Evolutionary conservation across 352 stramenopile species (phyloP).

Genomic region (Phytophthora capsici): DNA sequence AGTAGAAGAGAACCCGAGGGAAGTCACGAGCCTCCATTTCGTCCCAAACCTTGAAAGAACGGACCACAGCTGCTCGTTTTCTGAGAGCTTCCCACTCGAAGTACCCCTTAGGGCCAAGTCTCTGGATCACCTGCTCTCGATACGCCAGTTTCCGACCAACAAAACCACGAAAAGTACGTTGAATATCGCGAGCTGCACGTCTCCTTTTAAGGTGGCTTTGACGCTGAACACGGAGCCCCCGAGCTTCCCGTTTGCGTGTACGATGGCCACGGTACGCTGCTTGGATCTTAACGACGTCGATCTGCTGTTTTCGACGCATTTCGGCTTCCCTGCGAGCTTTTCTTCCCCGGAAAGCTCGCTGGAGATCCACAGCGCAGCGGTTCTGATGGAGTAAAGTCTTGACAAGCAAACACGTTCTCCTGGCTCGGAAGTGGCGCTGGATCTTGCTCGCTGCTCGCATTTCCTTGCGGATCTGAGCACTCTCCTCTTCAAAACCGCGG

Average conservation of each 20-base stretch:
- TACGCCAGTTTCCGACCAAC: constrained; percentile 44
- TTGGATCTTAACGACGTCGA: constrained; percentile 57
- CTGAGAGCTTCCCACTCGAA: constrained; percentile 66
- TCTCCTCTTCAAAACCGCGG: constrained; percentile 68
- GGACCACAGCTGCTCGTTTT: constrained; percentile 32
- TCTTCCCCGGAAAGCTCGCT: constrained; percentile 69
- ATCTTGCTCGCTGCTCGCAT: constrained; percentile 61
- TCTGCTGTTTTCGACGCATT: constrained; percentile 41
- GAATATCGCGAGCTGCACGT: constrained; percentile 46
- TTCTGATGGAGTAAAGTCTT: constrained; percentile 64
- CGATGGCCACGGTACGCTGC: constrained; percentile 50
- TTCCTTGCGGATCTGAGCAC: constrained; percentile 52
- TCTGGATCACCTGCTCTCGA: constrained; percentile 52
- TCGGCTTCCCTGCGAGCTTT: constrained; percentile 50
- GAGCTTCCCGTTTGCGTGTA: constrained; percentile 42
- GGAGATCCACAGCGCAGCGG: constrained; percentile 58
- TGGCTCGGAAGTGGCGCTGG: constrained; percentile 66
- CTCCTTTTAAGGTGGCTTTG: constrained; percentile 34
- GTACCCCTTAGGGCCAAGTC: constrained; percentile 56
- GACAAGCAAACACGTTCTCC: constrained; percentile 50
- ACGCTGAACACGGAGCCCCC: constrained; percentile 24
- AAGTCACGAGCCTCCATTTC: constrained; percentile 68
- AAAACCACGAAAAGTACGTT: constrained; percentile 67
- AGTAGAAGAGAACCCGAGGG: constrained; percentile 71
- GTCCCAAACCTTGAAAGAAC: constrained; percentile 77